Evolutionary conservation across 169 alveolate genomes (phyloP), one percentile per base, ranked within the genome.

Genomic region (Plasmodium vivax): DNA sequence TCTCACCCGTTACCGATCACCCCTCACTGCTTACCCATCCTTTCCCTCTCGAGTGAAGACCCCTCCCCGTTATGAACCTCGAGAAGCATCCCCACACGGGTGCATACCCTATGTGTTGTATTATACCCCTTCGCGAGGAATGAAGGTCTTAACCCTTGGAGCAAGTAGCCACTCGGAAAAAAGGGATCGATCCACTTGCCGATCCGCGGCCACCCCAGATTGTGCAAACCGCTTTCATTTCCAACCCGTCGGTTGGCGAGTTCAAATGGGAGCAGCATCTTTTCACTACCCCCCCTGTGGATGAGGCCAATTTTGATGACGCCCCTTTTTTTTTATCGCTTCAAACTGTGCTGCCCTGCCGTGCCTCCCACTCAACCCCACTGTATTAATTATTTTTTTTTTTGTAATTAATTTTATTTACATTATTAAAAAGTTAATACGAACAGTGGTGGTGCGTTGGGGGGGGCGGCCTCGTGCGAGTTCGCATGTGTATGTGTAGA

Each of bases 361-460:
- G 38, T 58, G 41, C 43, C 43, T 9, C 10, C 23, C 41, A 34
- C 45, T 62, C 68, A 12, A 56, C 23, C 23, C 74, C 43, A 62
- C 45, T 3, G 54, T 19, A 7, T 36, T 83, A 62, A 62, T 83
- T 83, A 36, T 83, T 83, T 83, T 83, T 83, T 83, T 83, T 83
- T 83, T 62, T n/a, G 92, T 83, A 83, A 62, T 83, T 83, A 62
- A 83, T 38, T 30, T 58, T 83, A 83, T 83, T 56, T 83, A 81
- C 56, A 83, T 56, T 83, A 58, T 83, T 82, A 82, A 54, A 58
- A 58, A 32, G 27, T 41, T 62, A 83, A 83, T 19, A 51, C 27
- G 45, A 14, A 83, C 34, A 34, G 72, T 36, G 45, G 34, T 75
- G 4, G 16, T 51, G 62, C 62, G 4, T 23, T 0, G 62, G 27